Evolutionary conservation across 2,329 filamentous ascomycete species (phyloP), one percentile per base, ranked within the genome.

Genomic region (Xylaria polymorpha): DNA sequence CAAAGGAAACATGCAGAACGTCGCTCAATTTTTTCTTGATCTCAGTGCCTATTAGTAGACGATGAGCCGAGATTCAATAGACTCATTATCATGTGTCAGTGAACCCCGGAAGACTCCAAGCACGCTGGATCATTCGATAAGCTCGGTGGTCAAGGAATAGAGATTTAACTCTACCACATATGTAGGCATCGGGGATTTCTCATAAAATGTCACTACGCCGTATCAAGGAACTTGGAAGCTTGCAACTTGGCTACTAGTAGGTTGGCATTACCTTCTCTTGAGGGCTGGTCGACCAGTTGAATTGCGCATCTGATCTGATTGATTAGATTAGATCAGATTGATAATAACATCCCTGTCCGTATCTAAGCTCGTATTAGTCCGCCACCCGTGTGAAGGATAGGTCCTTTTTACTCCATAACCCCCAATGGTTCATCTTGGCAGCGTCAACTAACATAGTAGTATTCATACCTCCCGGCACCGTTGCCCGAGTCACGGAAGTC

Each of bases 291-390:
- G 22, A n/a, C 20, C 32, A 8, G 39, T 46, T 50, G 35, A 20
- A 61, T 56, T 32, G 12, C 43, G 29, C 20, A 46, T 25, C 55
- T 61, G 66, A 68, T 68, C 35, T 58, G 61, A 68, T 64, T 68
- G 66, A 68, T 67, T 55, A 58, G 65, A 67, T 67, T 68, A 68
- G 66, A 68, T 68, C 20, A 68, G 66, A 68, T 68, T 68, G 66
- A 68, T 68, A 65, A 53, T 20, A 35, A 18, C 1, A 48, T 14
- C 48, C 65, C 37, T 41, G 60, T 43, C 9, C 8, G 55, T 22
- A 25, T 59, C 44, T 41, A 32, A n/a, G 25, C 7, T 51, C 25
- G 25, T 57, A 35, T 56, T 61, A 43, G 37, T 58, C n/a, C n/a
- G 29, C 32, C 7, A 15, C 14, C 37, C 15, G 25, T 39, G 12